Base-by-base conservation (phyloP, 129 eudicot genomes). In the Lactuca saligna region DNA sequence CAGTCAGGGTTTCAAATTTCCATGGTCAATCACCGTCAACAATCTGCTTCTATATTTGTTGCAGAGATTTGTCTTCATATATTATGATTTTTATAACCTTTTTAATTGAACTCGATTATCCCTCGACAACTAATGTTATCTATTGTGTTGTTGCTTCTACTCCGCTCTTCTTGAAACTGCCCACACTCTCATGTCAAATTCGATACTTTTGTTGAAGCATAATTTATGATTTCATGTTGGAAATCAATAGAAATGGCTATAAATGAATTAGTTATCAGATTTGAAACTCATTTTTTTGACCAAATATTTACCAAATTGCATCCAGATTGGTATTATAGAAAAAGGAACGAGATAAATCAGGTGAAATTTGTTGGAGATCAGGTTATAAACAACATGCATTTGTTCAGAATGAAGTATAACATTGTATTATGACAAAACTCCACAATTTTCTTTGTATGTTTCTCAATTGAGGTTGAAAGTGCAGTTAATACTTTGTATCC, bases 401-500 rank as follows among this genome's bases (percentile, higher is more conserved):
- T 60, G 17, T 33, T 25, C 2, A 66, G 49, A 10, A 37, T 11
- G 35, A 38, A 54, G 44, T 54, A 38, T 64, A 12, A 25, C 65
- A 60, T 57, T 31, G 8, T 57, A 31, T 14, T 57, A 44, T 60
- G 46, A 60, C 17, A 50, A 14, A 50, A 12, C 0, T 50, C 7
- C 17, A 12, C 17, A 16, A 16, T 41, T 39, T 12, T 39, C 34
- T 39, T 53, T 38, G 17, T 51, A 6, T 54, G 54, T 15, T 58
- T 32, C 2, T 32, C 1, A 54, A 66, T 59, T 54, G 77, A 88
- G 98, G 96, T 93, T 49, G 97, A 87, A 59, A 82, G 75, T 63
- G 99, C 97, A 33, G 90, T 87, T 46, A 91, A 83, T 73, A 72
- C 83, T 4, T 69, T 93, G 77, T 84, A 87, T 51, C 74, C 87